Conservation (phyloP, 345 rosid genomes). For the Adansonia digitata region DNA sequence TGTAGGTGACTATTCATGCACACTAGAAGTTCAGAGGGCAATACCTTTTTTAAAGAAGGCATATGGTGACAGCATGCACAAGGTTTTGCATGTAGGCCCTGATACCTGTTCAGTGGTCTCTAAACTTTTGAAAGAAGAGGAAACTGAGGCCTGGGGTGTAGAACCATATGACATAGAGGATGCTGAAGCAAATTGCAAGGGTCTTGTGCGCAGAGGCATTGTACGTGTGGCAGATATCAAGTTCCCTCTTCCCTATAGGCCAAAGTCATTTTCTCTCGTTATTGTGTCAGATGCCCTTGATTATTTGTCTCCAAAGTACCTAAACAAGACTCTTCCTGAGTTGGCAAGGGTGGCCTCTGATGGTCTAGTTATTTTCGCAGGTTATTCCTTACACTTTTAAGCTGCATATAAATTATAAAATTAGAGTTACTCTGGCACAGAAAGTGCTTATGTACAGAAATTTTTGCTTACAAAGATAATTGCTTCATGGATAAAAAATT, state of each 20-base stretch:
- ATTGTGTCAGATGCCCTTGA: constrained; percentile 85
- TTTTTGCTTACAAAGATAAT: background rate
- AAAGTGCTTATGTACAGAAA: background rate
- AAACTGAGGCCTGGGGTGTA: constrained; percentile 97
- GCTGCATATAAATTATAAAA: background rate
- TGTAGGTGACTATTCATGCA: constrained; percentile 77
- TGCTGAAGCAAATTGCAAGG: constrained; percentile 76
- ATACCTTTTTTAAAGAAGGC: constrained; percentile 73
- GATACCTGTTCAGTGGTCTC: constrained; percentile 89
- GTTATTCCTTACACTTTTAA: constrained; percentile 27
- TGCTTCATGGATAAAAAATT: background rate
- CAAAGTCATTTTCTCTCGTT: constrained; percentile 88
- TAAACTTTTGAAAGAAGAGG: constrained; percentile 71
- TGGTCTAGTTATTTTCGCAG: constrained; percentile 70
- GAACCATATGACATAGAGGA: constrained; percentile 99
- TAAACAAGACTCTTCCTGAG: constrained; percentile 87
- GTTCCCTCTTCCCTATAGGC: constrained; percentile 73
- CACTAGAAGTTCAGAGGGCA: constrained; percentile 75
- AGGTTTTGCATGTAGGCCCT: constrained; percentile 93
- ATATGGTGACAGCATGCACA: constrained; percentile 85
- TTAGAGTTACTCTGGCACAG: background rate
- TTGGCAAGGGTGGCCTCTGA: constrained; percentile 81
- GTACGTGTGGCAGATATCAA: constrained; percentile 93
- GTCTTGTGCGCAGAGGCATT: constrained; percentile 72
- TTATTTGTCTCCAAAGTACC: constrained; percentile 83